Evolutionary conservation across 805 yeast species (phyloP), one percentile per base, ranked within the genome.

Genomic region (Pichia nanzhaoensis): DNA sequence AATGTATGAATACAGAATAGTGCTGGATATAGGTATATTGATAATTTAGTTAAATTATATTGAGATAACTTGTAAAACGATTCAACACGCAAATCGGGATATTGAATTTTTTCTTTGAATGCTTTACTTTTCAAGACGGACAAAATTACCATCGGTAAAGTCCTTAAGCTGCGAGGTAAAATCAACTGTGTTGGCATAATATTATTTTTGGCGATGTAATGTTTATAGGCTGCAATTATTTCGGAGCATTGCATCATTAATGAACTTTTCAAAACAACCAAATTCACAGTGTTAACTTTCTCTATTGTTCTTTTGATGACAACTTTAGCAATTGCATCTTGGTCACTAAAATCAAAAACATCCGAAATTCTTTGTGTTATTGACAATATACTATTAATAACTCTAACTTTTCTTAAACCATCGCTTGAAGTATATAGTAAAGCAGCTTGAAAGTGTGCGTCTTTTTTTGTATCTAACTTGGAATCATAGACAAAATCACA

Each of bases 361-460:
- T 84, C 89, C 40, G 74, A 74, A 35, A 84, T 66, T 44, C 86
- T 74, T 49, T 82, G 84, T 2, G 93, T 78, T 14, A 87, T 90
- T 0, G 95, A 85, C 39, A 86, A 77, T n/a, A 84, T 82, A 46
- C 80, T 68, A 58, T 93, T 93, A 40, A 85, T 75, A n/a, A 89
- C 89, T 50, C 99, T 74, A 14, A 93, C 91, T 55, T 86, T 82
- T 52, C 97, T 70, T 8, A 71, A 65, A 19, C 99, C 99, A 39
- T 72, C 71, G 2, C 71, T 58, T 39, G 88, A 84, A 0, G 97
- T 90, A 60, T 89, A 91, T 45, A 93, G 67, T 22, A 93, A 54
- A 0, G 98, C 97, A 1, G 86, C 84, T 65, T 93, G 99, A 69
- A 91, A 87, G 61, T 88, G 93, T 19, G 87, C 84, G 61, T 89